Conservation (phyloP, 129 eudicot species). For the Rutidosis leptorrhynchoides region DNA sequence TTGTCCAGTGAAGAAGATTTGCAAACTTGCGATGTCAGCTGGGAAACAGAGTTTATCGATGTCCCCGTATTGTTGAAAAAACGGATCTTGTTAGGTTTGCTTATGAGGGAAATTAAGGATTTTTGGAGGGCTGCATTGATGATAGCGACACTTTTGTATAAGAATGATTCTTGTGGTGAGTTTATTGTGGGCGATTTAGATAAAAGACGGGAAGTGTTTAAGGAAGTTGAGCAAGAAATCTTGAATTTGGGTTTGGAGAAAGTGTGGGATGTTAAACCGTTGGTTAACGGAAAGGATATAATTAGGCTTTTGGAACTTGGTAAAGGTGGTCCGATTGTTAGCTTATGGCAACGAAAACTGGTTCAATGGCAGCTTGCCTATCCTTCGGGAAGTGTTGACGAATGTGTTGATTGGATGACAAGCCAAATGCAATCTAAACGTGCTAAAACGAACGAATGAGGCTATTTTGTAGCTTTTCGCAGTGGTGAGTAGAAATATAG, state of each 20-base stretch:
- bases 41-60: conserved; percentile 49
- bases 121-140: conserved; percentile 73
- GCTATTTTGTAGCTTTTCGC: not conserved
- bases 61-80: conserved; percentile 46
- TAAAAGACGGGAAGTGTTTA: conserved; percentile 45
- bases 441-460: conserved; percentile 25
- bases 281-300: conserved; percentile 71
- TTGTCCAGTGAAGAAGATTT: conserved; percentile 39
- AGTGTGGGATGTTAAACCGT: conserved; percentile 72
- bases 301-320: conserved; percentile 59
- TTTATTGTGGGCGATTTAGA: conserved; percentile 26
- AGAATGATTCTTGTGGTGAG: conserved; percentile 25
- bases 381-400: conserved; percentile 60
- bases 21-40: conserved; percentile 36
- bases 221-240: conserved; percentile 46
- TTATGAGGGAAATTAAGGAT: conserved; percentile 76
- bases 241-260: conserved; percentile 57
- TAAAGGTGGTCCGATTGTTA: conserved; percentile 74
- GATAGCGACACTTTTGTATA: conserved; percentile 45
- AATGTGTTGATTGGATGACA: conserved; percentile 80
- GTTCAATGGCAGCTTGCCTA: conserved; percentile 88
- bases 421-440: conserved; percentile 58
- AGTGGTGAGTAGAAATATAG: not conserved
- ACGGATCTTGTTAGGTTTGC: conserved; percentile 63
- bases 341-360: conserved; percentile 70